A percentile compares a stretch with the other conserved stretches of the same genome.
phyloP scores from a whole-genome alignment of 345 rosid genomes.

The Rhizophora apiculata region DNA sequence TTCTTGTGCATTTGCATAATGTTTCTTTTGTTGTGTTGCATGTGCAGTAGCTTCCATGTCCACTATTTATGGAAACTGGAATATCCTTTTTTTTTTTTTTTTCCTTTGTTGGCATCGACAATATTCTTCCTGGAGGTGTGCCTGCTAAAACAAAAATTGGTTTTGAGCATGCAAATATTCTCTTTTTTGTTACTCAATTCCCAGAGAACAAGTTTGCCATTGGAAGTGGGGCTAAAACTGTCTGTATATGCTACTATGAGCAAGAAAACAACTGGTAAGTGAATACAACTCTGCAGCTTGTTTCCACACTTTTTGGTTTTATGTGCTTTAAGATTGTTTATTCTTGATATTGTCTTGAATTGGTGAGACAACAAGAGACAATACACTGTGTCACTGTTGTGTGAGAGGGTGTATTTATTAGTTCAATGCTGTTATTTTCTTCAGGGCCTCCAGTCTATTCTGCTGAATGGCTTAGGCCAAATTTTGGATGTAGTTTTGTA shows the following conservation, averaged over 20 bases:
- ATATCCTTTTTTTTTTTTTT: not conserved
- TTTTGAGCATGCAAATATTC: not conserved
- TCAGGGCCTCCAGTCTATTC: no score
- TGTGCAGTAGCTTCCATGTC: not conserved
- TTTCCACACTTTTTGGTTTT: not conserved
- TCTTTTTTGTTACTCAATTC: constrained; percentile 10
- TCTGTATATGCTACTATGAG: constrained; percentile 96
- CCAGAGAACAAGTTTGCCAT: constrained; percentile 97
- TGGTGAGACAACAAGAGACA: not conserved
- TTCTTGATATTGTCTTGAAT: not conserved
- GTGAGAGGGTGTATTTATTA: not conserved
- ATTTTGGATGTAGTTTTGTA: no score
- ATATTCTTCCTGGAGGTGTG: not conserved
- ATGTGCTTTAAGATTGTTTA: not conserved
- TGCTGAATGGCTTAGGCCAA: no score
- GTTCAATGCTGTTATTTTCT: not conserved
- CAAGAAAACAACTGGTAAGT: constrained; percentile 94
- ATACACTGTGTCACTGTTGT: not conserved
- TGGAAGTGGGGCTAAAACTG: constrained; percentile 98
- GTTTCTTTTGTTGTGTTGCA: no score
- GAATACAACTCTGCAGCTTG: not conserved
- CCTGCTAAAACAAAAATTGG: not conserved
- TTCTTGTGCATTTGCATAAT: no score
- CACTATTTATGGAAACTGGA: not conserved
- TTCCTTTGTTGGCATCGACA: not conserved